Conservation (phyloP, 2,329 filamentous ascomycete species). For the Sporothrix schenckii region DNA sequence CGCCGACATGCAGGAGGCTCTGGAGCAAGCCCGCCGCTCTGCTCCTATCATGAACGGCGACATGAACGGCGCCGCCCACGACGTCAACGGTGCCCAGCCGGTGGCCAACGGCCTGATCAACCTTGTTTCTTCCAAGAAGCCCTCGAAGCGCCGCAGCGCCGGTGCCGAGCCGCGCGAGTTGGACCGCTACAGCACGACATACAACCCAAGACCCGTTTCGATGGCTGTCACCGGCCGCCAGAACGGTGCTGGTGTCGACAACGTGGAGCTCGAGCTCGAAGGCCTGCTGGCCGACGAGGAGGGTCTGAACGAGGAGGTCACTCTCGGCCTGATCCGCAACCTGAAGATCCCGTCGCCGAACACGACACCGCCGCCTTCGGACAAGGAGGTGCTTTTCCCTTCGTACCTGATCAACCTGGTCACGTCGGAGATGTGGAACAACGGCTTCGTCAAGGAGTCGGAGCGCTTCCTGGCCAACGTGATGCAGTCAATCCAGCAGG, state of each 20-base stretch:
- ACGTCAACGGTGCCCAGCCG: slow-evolving; percentile 46
- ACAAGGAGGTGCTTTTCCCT: slow-evolving; percentile 98
- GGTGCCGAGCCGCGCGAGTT: slow-evolving; percentile 81
- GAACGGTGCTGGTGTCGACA: slow-evolving; percentile 72
- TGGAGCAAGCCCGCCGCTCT: slow-evolving; percentile 81
- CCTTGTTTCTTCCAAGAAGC: slow-evolving; percentile 91
- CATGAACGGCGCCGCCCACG: slow-evolving; percentile 42
- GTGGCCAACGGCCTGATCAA: slow-evolving; percentile 84
- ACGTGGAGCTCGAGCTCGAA: slow-evolving; percentile 93
- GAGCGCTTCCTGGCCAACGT: slow-evolving; percentile 98
- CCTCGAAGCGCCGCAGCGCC: slow-evolving; percentile 85
- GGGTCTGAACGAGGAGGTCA: slow-evolving; percentile 93
- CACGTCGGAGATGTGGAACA: slow-evolving; percentile 99
- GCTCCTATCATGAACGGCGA: slow-evolving; percentile 71
- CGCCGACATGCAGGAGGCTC: slow-evolving; percentile 84
- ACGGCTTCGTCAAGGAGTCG: slow-evolving; percentile 98
- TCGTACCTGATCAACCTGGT: slow-evolving; percentile 99
- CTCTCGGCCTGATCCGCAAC: slow-evolving; percentile 92
- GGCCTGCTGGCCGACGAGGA: slow-evolving; percentile 93
- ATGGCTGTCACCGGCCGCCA: slow-evolving; percentile 83
- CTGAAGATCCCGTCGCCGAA: slow-evolving; percentile 92
- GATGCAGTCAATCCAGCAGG: slow-evolving; percentile 99
- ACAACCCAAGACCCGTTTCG: slow-evolving; percentile 92
- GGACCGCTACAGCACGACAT: slow-evolving; percentile 88
- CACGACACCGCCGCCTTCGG: slow-evolving; percentile 84